Percentiles rank a stretch among this genome's conserved stretches.
phyloP scores from a whole-genome alignment of 176 grass and related monocot species.

The Avena sativa region DNA sequence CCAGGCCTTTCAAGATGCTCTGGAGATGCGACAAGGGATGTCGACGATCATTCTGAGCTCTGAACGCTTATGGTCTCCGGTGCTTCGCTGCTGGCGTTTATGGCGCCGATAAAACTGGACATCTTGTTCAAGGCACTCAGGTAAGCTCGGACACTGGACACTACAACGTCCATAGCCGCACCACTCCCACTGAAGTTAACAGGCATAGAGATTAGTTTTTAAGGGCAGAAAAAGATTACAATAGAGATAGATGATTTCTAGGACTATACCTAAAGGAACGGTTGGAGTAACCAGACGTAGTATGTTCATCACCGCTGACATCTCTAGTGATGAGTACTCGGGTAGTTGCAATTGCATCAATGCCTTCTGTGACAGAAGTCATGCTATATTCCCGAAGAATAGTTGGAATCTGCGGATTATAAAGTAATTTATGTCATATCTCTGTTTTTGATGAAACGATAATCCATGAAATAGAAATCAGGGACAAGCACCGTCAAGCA shows the following conservation, averaged over 20 bases:
- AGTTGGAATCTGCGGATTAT: constrained; percentile 62
- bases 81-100: constrained; percentile 56
- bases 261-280: constrained; percentile 75
- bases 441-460: background rate
- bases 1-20: background rate
- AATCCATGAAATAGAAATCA: background rate
- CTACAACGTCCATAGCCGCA: constrained; percentile 72
- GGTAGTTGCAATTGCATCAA: constrained; percentile 96
- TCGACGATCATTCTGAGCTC: constrained; percentile 33
- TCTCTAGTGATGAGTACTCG: constrained; percentile 68
- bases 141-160: constrained; percentile 89
- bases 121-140: constrained; percentile 91
- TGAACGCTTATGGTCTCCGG: constrained; percentile 29
- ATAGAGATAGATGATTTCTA: background rate
- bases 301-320: constrained; percentile 44
- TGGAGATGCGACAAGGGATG: background rate
- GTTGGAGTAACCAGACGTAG: constrained; percentile 44
- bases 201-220: background rate
- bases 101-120: constrained; percentile 65
- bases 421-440: constrained; percentile 3
- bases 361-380: constrained; percentile 92
- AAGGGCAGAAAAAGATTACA: background rate
- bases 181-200: constrained; percentile 79
- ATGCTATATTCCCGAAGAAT: constrained; percentile 80
- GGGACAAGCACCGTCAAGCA: background rate